Base-by-base conservation (phyloP, 1,284 basidiomycete species). In the Cerioporus squamosus region DNA sequence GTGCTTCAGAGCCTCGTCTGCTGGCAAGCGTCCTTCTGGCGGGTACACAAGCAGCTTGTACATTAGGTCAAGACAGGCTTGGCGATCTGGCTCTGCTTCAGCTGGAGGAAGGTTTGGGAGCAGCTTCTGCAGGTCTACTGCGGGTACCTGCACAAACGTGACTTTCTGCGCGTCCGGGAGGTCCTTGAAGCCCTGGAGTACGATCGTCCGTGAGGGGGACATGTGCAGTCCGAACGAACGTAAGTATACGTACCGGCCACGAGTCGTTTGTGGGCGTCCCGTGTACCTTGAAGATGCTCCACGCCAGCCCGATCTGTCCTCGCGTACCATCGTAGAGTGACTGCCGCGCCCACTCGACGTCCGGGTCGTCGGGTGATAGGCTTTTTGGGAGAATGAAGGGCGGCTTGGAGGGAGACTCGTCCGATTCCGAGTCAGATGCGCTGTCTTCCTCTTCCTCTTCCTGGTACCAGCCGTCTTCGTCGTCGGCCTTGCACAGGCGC, bases 281-380 rank as follows among this genome's bases (percentile, higher is more conserved):
- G 6, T 86, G 77, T 0, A 88, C 75, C 66, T 84, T 83, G 76
- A 95, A 96, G 51, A 96, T 93, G 71, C 91, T 94, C 82, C 90
- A 93, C 1, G 87, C 87, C 2, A 95, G 81, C 0, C 88, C 90
- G 53, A 96, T 87, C 57, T 94, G 91, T 3, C 93, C 91, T 18
- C 81, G 76, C 3, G 76, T 77, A 0, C 82, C 82, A 57, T 92
- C 81, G 68, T 95, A 95, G 5, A 96, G 76, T 4, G 84, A 76
- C 31, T 81, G 76, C 42, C 88, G 76, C 38, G 66, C 71, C 87
- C 87, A 90, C 40, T 60, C 70, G 24, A 68, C 47, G 38, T 72
- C 63, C 36, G 75, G 60, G 54, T 74, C 55, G 3, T 72, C 73
- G 18, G 75, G 69, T 5, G 69, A 72, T 2, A 77, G 64, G 5